Base-by-base conservation (phyloP, 1,139 yeast species). In the Candida sojae region DNA sequence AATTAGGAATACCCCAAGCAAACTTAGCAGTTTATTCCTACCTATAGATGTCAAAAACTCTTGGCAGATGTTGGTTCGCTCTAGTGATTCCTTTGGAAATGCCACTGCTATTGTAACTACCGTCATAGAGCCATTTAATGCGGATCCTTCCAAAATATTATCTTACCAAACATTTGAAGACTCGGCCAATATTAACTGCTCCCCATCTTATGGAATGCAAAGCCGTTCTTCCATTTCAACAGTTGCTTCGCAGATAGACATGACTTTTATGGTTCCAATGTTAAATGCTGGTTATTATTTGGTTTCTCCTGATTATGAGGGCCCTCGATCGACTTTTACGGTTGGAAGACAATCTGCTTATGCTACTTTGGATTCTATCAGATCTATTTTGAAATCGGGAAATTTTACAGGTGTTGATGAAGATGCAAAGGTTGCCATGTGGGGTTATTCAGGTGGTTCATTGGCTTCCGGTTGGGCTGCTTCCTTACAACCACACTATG, bases 371-470 rank as follows among this genome's bases (percentile, higher is more conserved):
- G 67, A 72, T 50, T 58, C 70, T 1, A 53, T 72, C 8, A 56
- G 69, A 45, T 77, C 68, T 5, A 59, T 63, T 1, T 59, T 71
- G 45, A 42, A 48, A 1, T 53, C 68, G 2, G 54, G 54, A 0
- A 58, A 61, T 42, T 42, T 57, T 17, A 71, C 77, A 5, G 72
- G 73, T 4, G 48, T 72, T 35, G 47, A 57, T 11, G 12, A 55
- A 0, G 56, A 64, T 43, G 72, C 76, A 5, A 55, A 60, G 42
- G 58, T 64, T 1, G 64, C 60, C 1, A 30, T 67, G 39, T 72
- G 72, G 71, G 77, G 78, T 0, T 72, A 70, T 50, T 68, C 75
- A 7, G 78, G 77, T 17, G 77, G 77, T 0, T 57, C 72, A 1
- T 52, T 71, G n/a, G 71, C 76, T 2, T 53, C 68, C 5, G 64